Conservation (phyloP, 768 basidiomycete species). For the Suillus paluster region DNA sequence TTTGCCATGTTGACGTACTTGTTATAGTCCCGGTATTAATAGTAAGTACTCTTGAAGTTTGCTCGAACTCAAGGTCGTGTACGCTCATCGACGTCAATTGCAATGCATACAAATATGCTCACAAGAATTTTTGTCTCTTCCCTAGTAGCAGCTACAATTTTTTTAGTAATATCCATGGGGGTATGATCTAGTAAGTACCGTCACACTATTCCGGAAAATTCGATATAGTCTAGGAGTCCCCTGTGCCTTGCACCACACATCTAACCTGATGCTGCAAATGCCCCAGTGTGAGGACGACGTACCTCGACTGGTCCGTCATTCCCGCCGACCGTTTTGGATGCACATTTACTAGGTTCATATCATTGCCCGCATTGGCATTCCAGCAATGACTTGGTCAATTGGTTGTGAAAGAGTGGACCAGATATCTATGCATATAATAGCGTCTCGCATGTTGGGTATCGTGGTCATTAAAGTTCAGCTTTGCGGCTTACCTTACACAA, state of each 20-base stretch:
- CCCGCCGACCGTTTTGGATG: too few species aligned
- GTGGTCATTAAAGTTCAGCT: neutral
- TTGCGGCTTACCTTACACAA: neutral
- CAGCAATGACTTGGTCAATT: too few species aligned
- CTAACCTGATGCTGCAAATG: neutral
- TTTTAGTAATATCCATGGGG: neutral
- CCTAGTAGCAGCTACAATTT: neutral
- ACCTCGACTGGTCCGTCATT: too few species aligned
- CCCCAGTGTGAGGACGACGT: neutral
- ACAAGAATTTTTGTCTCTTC: neutral
- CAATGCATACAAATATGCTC: neutral
- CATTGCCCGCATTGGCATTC: too few species aligned
- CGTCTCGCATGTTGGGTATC: neutral
- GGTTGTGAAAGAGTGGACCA: too few species aligned
- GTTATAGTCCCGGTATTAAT: too few species aligned
- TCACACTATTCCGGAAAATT: neutral
- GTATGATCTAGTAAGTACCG: neutral
- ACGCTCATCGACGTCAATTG: neutral
- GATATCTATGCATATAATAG: too few species aligned
- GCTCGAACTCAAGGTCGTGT: neutral
- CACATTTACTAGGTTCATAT: too few species aligned
- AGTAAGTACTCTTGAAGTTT: too few species aligned
- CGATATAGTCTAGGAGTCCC: neutral
- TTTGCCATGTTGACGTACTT: too few species aligned
- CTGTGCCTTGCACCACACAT: too few species aligned